phyloP scores from a whole-genome alignment of 345 rosid species.

The Eucalyptus paniculata region DNA sequence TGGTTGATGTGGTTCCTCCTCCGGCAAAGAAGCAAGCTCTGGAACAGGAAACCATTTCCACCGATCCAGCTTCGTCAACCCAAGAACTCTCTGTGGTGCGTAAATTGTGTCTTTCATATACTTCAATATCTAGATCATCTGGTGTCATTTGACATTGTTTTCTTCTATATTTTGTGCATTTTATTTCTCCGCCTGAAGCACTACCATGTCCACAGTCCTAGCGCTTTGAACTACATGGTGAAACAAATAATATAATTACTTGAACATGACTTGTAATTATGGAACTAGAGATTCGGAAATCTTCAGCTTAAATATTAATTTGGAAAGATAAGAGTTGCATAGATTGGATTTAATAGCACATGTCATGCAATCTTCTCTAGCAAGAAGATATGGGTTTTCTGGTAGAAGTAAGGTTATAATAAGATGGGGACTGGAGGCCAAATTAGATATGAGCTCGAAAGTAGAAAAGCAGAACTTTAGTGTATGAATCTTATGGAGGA shows the following conservation, averaged over 20 bases:
- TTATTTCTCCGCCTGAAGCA: background rate
- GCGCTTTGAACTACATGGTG: background rate
- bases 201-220: background rate
- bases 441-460: background rate
- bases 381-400: background rate
- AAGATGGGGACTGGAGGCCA: background rate
- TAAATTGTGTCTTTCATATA: constrained; percentile 1
- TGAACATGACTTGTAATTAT: background rate
- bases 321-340: background rate
- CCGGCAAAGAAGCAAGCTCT: constrained; percentile 73
- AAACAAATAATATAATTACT: background rate
- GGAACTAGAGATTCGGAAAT: background rate
- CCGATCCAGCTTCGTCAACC: constrained; percentile 3
- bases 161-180: background rate
- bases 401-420: background rate
- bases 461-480: background rate
- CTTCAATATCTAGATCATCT: background rate
- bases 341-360: background rate
- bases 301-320: background rate
- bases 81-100: constrained; percentile 58
- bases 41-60: constrained; percentile 33
- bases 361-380: background rate
- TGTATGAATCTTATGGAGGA: background rate
- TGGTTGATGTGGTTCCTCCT: constrained; percentile 24
- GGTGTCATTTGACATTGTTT: background rate